Conservation (phyloP, 306 rosid genomes). For the Quercus alba region DNA sequence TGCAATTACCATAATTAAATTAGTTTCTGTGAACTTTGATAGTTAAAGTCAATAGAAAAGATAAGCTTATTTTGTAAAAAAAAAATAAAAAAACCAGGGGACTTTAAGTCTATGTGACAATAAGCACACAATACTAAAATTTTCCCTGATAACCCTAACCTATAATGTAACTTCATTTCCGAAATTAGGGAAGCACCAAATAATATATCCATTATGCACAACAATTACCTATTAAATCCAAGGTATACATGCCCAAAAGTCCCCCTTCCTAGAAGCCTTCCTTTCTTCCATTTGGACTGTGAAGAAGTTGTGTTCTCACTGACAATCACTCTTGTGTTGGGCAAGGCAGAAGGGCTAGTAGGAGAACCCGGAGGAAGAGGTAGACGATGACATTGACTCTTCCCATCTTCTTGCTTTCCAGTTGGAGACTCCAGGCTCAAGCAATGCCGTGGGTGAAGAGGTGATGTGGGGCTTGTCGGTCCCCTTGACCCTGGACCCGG, state of each 20-base stretch:
- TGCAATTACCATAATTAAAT: not conserved
- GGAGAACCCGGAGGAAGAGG: conserved; percentile 99
- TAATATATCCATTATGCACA: not conserved
- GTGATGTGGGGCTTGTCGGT: conserved; percentile 90
- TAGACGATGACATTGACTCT: conserved; percentile 69
- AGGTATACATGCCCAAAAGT: conserved; percentile 93
- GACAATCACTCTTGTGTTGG: conserved; percentile 30
- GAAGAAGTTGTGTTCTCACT: conserved; percentile 35
- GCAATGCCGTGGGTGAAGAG: conserved; percentile 60
- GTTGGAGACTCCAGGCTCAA: conserved; percentile 69
- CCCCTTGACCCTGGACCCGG: conserved; percentile 83
- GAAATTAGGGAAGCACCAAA: not conserved
- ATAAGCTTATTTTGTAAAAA: no score
- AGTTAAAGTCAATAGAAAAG: no score
- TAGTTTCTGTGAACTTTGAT: no score
- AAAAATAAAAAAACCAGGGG: no score
- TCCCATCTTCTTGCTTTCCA: conserved; percentile 74
- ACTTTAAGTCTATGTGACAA: no score
- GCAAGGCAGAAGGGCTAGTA: conserved; percentile 71
- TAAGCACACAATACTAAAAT: no score
- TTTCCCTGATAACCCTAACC: no score
- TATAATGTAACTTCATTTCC: conserved; percentile 1
- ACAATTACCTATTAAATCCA: conserved; percentile 79
- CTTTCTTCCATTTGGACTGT: conserved; percentile 83
- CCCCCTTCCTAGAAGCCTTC: conserved; percentile 93